These are phyloP conservation scores for Boechera divaricarpa DNA, from an alignment of 345 rosid genomes.

Conservation along the genomic window DNA sequence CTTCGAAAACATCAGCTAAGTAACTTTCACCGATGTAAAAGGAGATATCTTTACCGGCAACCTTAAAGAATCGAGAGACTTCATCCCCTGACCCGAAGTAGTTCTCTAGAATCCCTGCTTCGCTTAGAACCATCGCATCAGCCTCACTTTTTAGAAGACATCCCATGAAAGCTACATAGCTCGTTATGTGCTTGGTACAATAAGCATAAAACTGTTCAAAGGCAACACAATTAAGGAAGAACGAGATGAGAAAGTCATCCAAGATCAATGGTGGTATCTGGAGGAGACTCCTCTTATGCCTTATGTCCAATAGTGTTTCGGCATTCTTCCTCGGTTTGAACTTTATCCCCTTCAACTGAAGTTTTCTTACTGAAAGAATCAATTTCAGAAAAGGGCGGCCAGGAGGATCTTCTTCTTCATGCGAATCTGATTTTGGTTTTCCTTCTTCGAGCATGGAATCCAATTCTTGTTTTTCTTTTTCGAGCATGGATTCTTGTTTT, in stretches of 20 bases:
- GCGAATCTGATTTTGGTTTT: background rate
- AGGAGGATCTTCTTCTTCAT: background rate
- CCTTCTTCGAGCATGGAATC: background rate
- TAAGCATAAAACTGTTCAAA: background rate
- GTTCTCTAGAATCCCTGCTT: slow-evolving; percentile 55
- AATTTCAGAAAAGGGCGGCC: background rate
- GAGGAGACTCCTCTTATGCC: background rate
- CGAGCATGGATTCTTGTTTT: background rate
- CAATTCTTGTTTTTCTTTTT: background rate
- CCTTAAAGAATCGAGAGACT: slow-evolving; percentile 54
- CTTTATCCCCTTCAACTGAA: background rate
- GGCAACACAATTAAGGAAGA: background rate
- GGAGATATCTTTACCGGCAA: slow-evolving; percentile 51
- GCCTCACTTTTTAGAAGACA: slow-evolving; percentile 50
- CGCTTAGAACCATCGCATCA: slow-evolving; percentile 51
- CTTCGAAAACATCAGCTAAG: slow-evolving; percentile 47
- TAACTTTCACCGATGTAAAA: slow-evolving; percentile 49
- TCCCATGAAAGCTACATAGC: slow-evolving; percentile 58
- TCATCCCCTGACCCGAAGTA: slow-evolving; percentile 57
- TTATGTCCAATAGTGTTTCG: background rate
- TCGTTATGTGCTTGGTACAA: slow-evolving; percentile 42
- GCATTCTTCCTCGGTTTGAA: background rate
- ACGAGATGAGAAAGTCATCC: background rate
- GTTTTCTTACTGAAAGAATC: background rate
- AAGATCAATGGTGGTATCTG: background rate